Evolutionary conservation across 2,329 filamentous ascomycete species (phyloP), one percentile per base, ranked within the genome.

Genomic region (Penicillium sp.): DNA sequence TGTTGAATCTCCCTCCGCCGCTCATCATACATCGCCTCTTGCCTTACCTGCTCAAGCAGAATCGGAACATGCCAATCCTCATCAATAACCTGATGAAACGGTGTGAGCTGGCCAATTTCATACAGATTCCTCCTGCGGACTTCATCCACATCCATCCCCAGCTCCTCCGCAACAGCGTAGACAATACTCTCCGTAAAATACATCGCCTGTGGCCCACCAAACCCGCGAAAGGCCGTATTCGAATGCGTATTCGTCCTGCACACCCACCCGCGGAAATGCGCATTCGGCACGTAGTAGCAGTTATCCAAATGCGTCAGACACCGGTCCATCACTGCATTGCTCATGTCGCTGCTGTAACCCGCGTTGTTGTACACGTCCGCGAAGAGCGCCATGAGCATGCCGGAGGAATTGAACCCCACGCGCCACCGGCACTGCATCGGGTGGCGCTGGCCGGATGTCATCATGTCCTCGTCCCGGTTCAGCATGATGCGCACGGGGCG

Each of bases 381-480:
- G 13, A 50, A 44, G 1, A 66, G 46, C 2, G 58, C 65, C 5
- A 66, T 29, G 0, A 70, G 54, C 4, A 54, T 69, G 4, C 69
- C 69, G 19, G 64, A 58, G 6, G 58, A 53, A 44, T 59, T 66
- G 15, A 67, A 64, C 0, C 67, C 69, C 2, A 70, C 58, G 31
- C 64, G 95, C 90, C 92, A 96, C 60, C 85, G 83, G 9, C 85
- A 88, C 5, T 95, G 81, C 83, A 96, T 94, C 0, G 92, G 92
- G 75, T 96, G 92, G 7, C 92, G 84, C 77, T 96, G 92, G 1
- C 92, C 92, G 58, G 89, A 91, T 5, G 89, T 91, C 47, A 91
- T 78, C 83, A 96, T 96, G 73, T 96, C 92, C 72, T 96, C 92
- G 71, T 96, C 92, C 56, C 92, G 86, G 53, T 93, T 95, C 46